phyloP scores from a whole-genome alignment of 345 rosid genomes.

The Citrus reticulata region DNA sequence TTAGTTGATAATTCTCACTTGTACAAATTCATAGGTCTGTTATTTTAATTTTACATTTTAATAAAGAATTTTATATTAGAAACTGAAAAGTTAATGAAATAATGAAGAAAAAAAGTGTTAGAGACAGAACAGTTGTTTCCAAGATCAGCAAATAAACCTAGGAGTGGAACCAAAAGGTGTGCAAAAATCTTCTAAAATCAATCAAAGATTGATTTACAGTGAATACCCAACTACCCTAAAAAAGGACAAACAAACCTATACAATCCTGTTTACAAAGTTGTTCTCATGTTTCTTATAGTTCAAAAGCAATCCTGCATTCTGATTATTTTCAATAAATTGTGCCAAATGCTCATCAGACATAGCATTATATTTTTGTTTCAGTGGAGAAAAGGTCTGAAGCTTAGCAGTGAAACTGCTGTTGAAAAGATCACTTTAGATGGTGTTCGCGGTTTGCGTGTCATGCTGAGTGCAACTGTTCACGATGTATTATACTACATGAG shows the following conservation, averaged over 20 bases:
- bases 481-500: constrained; percentile 98
- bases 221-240: neutral
- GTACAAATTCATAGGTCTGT: neutral
- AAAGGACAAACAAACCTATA: neutral
- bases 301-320: neutral
- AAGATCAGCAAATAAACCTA: neutral
- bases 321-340: neutral
- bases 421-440: constrained; percentile 96
- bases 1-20: neutral
- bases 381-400: constrained; percentile 99
- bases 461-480: constrained; percentile 92
- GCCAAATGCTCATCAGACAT: neutral
- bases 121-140: neutral
- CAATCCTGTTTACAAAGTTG: neutral
- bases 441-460: constrained; percentile 81
- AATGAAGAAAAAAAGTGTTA: neutral
- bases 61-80: too few relatives aligned
- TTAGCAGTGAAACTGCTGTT: constrained; percentile 91
- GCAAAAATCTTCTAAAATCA: neutral
- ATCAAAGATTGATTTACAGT: neutral
- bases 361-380: constrained; percentile 25
- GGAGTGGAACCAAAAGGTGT: neutral
- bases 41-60: too few relatives aligned
- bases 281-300: neutral
- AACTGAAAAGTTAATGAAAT: neutral